Evolutionary conservation across 75 land plant genomes (phyloP), one percentile per base, ranked within the genome.

Genomic region (Pinus taeda): DNA sequence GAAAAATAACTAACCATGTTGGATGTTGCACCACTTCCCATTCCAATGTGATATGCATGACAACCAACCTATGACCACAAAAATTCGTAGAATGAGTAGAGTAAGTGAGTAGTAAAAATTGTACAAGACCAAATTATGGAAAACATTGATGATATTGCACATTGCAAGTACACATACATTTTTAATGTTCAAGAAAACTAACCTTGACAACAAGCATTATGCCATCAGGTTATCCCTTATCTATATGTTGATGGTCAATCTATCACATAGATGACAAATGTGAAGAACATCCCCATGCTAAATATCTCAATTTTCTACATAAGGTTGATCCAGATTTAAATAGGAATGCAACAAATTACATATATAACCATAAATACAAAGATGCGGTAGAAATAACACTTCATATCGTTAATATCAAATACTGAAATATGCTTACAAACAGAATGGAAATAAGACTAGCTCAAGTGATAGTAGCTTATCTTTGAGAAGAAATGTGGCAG

Each of bases 21-120:
- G 13, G 98, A 96, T 26, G 98, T 97, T 66, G 98, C 97, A 57
- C 98, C 97, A 77, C 98, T 97, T 61, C 98, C 98, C 97, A 96
- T 96, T 17, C 97, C 98, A 77, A 96, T 96, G 18, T 97, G 87
- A 79, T 96, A 96, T 53, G 98, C 98, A 55, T 97, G 98, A 15
- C 97, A 97, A 56, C 98, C 98, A 89, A 94, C 88, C 88, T 86
- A 78, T 72, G 12, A 49, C 18, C 42, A 76, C n/a, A 57, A 4
- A 15, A 70, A 36, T 5, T 6, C 20, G 6, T 0, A 45, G 49
- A 62, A 26, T 62, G 3, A 39, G 53, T 39, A 69, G 49, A 69
- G 24, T 22, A 42, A 3, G 42, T 15, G 30, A 39, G 37, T 77
- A 2, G 7, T 24, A 6, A n/a, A 71, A 21, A 3, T 69, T 30